Evolutionary conservation across 805 yeast species (phyloP).

Genomic region (Yamadazyma sp.): DNA sequence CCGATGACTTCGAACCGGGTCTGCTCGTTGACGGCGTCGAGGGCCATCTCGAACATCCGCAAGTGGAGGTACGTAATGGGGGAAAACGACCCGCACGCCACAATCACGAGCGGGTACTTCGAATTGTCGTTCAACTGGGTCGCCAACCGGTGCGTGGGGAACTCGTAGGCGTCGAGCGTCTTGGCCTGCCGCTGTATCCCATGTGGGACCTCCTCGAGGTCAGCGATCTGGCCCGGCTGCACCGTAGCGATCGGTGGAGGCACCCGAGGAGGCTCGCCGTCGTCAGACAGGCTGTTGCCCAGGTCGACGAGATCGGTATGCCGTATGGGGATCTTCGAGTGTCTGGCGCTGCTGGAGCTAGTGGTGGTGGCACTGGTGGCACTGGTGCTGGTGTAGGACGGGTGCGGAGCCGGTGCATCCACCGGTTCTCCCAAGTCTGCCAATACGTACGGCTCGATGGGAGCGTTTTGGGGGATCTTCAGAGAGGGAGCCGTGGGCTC

Average conservation of each 20-base stretch:
- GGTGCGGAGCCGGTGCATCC: slow-evolving; percentile 71
- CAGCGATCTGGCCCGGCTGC: slow-evolving; percentile 52
- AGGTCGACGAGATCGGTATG: slow-evolving; percentile 51
- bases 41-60: slow-evolving; percentile 98
- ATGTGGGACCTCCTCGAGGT: slow-evolving; percentile 94
- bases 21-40: slow-evolving; percentile 87
- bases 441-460: slow-evolving; percentile 74
- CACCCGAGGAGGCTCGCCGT: neutral
- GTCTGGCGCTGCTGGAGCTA: slow-evolving; percentile 11
- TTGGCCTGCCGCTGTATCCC: slow-evolving; percentile 89
- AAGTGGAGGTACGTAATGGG: slow-evolving; percentile 94
- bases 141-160: slow-evolving; percentile 86
- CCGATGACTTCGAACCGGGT: slow-evolving; percentile 95
- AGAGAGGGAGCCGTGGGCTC: slow-evolving; percentile 68
- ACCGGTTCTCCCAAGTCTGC: slow-evolving; percentile 71
- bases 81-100: slow-evolving; percentile 96
- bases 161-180: slow-evolving; percentile 62
- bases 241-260: slow-evolving; percentile 15
- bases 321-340: slow-evolving; percentile 50
- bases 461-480: slow-evolving; percentile 68
- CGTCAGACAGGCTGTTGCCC: slow-evolving; percentile 7
- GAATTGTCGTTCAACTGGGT: slow-evolving; percentile 66
- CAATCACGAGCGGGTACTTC: slow-evolving; percentile 88
- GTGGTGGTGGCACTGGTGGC: no score
- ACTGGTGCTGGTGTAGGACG: slow-evolving; percentile 25